A percentile compares a stretch with the other conserved stretches of the same genome.
Evolutionary conservation across 306 rosid genomes (phyloP).

Genomic region (Cajanus cajan): DNA sequence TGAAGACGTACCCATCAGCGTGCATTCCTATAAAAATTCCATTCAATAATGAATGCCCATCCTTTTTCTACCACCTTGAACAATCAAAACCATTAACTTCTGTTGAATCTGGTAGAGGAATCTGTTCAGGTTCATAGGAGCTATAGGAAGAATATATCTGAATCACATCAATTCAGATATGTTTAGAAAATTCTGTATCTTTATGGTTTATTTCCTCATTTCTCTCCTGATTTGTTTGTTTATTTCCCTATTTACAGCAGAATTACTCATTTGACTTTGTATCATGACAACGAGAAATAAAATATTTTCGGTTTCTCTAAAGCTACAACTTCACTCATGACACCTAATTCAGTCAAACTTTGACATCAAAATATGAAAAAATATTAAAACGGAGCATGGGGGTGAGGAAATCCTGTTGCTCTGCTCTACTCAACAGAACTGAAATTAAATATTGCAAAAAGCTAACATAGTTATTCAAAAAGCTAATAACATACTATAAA

Average conservation of each 20-base stretch:
- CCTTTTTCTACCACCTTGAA: not conserved
- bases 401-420: not conserved
- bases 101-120: not conserved
- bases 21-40: not conserved
- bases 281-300: not conserved
- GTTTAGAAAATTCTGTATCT: not conserved
- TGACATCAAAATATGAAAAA: not conserved
- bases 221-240: not conserved
- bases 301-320: not conserved
- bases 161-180: not conserved
- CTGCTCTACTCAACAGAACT: not conserved
- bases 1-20: slow-evolving; percentile 55
- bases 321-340: not conserved
- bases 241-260: not conserved
- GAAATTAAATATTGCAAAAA: not conserved
- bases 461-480: not conserved
- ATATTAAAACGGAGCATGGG: not conserved
- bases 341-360: not conserved
- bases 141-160: not conserved
- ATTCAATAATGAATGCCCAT: not conserved
- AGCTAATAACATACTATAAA: slow-evolving; percentile 1
- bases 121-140: not conserved
- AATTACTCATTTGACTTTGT: not conserved
- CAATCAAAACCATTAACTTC: not conserved
- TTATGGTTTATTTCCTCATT: not conserved